Percentiles rank a stretch among this genome's conserved stretches.
Evolutionary conservation across 2,329 filamentous ascomycete genomes (phyloP).

Genomic region (Diaporthe longicolla): DNA sequence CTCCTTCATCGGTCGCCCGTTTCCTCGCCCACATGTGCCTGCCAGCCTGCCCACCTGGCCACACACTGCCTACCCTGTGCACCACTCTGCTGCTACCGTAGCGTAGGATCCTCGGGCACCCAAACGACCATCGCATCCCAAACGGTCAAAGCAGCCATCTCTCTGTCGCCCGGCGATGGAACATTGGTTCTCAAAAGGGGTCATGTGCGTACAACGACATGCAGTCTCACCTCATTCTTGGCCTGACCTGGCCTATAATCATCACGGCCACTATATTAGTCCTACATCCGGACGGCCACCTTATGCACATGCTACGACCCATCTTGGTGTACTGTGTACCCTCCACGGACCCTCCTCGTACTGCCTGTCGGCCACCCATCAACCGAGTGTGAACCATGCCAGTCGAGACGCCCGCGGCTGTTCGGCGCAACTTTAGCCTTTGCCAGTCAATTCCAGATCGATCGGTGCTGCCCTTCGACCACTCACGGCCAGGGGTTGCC

Average conservation of each 20-base stretch:
- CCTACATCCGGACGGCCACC: constrained; percentile 16
- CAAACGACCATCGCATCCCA: constrained; percentile 29
- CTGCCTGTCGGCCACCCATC: background rate
- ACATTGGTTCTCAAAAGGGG: constrained; percentile 34
- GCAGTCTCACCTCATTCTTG: constrained; percentile 23
- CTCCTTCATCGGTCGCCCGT: constrained; percentile 31
- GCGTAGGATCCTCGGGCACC: constrained; percentile 32
- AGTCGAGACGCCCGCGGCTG: constrained; percentile 17
- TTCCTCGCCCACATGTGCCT: constrained; percentile 19
- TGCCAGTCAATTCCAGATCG: constrained; percentile 31
- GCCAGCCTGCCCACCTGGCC: background rate
- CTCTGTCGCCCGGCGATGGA: constrained; percentile 19
- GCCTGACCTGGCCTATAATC: constrained; percentile 19
- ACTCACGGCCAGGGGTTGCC: constrained; percentile 26
- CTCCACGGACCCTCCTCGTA: background rate
- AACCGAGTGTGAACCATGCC: constrained; percentile 2
- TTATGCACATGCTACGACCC: constrained; percentile 20
- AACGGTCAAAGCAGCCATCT: constrained; percentile 33
- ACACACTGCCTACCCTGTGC: background rate
- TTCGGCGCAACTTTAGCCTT: constrained; percentile 28
- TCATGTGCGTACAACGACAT: constrained; percentile 27
- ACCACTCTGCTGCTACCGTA: constrained; percentile 23
- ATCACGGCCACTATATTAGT: constrained; percentile 12
- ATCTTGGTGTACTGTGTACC: too few species aligned
- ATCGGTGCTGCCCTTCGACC: constrained; percentile 27